Percentiles rank a stretch among this genome's conserved stretches.
Evolutionary conservation across 805 yeast genomes (phyloP).

Genomic region (Cyberlindnera galapagoensis): DNA sequence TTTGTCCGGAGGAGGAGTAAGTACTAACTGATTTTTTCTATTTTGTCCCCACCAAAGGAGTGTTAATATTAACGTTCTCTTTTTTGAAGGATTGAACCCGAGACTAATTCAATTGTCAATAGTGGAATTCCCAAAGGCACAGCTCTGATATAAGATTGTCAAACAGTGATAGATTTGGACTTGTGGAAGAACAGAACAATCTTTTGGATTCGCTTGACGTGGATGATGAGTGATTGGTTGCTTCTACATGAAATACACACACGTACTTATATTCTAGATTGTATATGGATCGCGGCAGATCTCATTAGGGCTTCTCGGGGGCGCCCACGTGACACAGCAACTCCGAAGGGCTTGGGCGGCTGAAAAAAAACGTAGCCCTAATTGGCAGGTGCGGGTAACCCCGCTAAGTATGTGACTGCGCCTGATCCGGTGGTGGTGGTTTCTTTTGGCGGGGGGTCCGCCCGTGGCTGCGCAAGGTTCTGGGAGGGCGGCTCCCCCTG

Average conservation of each 20-base stretch:
- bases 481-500: slow-evolving; percentile 1
- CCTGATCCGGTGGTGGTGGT: not conserved
- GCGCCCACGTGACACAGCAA: slow-evolving; percentile 2
- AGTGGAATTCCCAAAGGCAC: slow-evolving; percentile 13
- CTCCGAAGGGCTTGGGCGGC: not conserved
- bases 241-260: not conserved
- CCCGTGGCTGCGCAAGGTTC: not conserved
- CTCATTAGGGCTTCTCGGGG: slow-evolving; percentile 1
- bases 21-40: slow-evolving; percentile 8
- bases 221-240: slow-evolving; percentile 9
- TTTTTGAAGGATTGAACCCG: slow-evolving; percentile 6
- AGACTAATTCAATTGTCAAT: slow-evolving; percentile 2
- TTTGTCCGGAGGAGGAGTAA: slow-evolving; percentile 22
- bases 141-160: slow-evolving; percentile 17
- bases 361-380: not conserved
- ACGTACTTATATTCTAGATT: not conserved
- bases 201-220: slow-evolving; percentile 33
- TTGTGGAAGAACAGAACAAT: slow-evolving; percentile 34
- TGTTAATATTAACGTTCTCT: slow-evolving; percentile 12
- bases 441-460: not conserved
- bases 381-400: slow-evolving; percentile 1
- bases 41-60: slow-evolving; percentile 1
- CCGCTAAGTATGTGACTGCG: not conserved
- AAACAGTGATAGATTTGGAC: slow-evolving; percentile 28
- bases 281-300: not conserved